These are phyloP conservation scores for Fraxinus sp. DNA, from an alignment of 305 asterid species.

Conservation along the genomic window DNA sequence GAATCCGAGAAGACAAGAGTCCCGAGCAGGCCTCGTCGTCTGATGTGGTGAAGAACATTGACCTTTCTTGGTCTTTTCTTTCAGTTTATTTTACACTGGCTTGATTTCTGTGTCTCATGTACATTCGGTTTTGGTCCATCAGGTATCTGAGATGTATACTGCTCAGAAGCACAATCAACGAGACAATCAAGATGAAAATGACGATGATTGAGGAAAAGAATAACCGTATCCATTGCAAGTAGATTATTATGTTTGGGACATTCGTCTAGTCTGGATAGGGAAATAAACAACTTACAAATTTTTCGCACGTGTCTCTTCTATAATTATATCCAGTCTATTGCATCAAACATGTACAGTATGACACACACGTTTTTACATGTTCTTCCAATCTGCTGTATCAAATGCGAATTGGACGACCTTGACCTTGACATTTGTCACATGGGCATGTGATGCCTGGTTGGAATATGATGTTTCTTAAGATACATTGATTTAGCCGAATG, in stretches of 20 bases:
- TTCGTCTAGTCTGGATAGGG: background rate
- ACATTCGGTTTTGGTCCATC: background rate
- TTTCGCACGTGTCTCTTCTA: background rate
- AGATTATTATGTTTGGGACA: background rate
- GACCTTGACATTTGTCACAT: background rate
- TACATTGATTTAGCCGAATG: background rate
- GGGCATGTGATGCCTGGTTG: background rate
- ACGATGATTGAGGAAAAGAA: conserved; percentile 46
- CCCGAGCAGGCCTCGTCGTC: conserved; percentile 90
- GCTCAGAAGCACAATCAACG: conserved; percentile 68
- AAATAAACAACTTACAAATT: background rate
- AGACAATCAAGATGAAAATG: conserved; percentile 49
- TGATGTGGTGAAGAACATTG: conserved; percentile 57
- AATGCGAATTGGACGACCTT: background rate
- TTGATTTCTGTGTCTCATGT: conserved; percentile 6
- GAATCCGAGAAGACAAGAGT: conserved; percentile 81
- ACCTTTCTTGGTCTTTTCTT: background rate
- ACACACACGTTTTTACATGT: background rate
- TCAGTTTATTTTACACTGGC: background rate
- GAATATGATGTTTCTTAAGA: background rate
- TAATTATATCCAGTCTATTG: background rate
- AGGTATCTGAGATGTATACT: conserved; percentile 86
- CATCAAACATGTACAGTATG: background rate
- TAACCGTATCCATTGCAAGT: background rate
- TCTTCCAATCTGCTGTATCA: background rate